Evolutionary conservation across 306 rosid genomes (phyloP).

Genomic region (Rosa lucieae): DNA sequence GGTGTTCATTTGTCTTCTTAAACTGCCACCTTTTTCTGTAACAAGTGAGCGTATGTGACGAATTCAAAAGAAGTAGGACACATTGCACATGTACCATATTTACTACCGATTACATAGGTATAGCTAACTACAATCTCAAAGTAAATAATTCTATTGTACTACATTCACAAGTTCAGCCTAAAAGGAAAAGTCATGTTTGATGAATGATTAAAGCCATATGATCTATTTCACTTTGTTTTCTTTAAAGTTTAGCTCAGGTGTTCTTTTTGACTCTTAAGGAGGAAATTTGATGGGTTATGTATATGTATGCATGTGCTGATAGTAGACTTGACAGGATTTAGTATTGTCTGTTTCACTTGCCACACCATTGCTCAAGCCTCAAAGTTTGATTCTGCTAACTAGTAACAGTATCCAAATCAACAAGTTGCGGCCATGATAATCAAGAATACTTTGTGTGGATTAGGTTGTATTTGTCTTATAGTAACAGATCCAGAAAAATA

Average conservation of each 20-base stretch:
- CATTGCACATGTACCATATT: not conserved
- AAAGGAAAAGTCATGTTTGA: conserved; percentile 36
- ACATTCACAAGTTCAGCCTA: not conserved
- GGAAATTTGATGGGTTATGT: not conserved
- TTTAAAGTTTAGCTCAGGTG: conserved; percentile 35
- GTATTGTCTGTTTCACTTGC: not conserved
- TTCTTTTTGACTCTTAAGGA: conserved; percentile 47
- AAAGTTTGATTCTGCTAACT: not conserved
- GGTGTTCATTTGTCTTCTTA: conserved; percentile 35
- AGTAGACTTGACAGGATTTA: not conserved
- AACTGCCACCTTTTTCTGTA: conserved; percentile 30
- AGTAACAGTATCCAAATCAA: not conserved
- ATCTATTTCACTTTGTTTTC: conserved; percentile 31
- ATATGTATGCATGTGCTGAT: not conserved
- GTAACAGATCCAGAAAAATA: not conserved
- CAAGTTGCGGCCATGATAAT: conserved; percentile 6
- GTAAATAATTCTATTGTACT: not conserved
- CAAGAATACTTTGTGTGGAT: not conserved
- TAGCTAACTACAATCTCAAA: not conserved
- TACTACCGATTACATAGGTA: not conserved
- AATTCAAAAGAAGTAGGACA: not conserved
- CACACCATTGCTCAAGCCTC: not conserved
- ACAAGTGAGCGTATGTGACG: conserved; percentile 21
- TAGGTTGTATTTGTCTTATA: conserved; percentile 5
- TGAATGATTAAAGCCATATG: conserved; percentile 59